These are phyloP conservation scores for Trichoderma citrinoviride DNA, from an alignment of 2,329 filamentous ascomycete genomes.

Conservation along the genomic window DNA sequence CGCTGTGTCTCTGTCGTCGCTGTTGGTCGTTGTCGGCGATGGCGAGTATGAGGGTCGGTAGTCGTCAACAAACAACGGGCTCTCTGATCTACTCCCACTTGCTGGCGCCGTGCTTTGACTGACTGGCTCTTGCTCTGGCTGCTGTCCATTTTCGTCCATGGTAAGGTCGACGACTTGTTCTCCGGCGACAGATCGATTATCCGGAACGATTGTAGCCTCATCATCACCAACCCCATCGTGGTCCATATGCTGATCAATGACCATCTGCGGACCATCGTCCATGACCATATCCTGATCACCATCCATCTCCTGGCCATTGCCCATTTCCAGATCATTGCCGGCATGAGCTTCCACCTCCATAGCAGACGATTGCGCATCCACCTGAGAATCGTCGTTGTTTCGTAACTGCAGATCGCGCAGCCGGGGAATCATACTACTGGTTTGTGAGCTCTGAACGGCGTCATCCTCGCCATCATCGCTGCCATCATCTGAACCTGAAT, in stretches of 20 bases:
- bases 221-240: background rate
- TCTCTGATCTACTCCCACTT: background rate
- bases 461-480: background rate
- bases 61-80: constrained; percentile 10
- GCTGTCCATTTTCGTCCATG: background rate
- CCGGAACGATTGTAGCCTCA: constrained; percentile 12
- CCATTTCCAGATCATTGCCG: background rate
- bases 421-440: background rate
- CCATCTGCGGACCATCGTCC: background rate
- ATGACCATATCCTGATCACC: background rate
- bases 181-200: background rate
- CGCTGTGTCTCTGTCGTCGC: background rate
- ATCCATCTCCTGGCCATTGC: background rate
- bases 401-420: background rate
- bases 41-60: background rate
- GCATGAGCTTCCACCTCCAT: too few species aligned
- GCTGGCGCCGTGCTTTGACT: background rate
- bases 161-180: constrained; percentile 16
- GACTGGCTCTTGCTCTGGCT: background rate
- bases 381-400: background rate
- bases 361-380: too few species aligned
- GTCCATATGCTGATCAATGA: too few species aligned
- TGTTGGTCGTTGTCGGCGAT: background rate
- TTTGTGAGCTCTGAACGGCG: background rate
- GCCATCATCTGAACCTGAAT: background rate